phyloP scores from a whole-genome alignment of 805 yeast genomes.

The Priceomyces castillae region DNA sequence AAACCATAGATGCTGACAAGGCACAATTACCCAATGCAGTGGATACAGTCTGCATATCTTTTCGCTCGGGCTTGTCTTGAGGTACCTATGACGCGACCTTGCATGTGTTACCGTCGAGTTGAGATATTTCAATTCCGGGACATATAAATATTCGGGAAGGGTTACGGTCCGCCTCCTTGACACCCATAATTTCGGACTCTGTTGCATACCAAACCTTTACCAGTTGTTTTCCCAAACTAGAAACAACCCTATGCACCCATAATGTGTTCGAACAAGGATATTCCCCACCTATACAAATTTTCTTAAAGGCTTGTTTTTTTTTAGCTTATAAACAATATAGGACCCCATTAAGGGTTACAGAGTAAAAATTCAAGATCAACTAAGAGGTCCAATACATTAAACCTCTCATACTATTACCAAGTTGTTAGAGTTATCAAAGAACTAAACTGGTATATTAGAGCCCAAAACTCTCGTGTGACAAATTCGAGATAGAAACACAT shows the following conservation, averaged over 20 bases:
- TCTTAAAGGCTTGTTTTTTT: not conserved
- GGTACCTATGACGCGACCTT: too few relatives aligned
- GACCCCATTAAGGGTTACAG: not conserved
- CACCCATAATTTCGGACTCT: not conserved
- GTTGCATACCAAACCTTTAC: not conserved
- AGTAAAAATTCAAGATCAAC: not conserved
- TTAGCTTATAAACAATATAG: not conserved
- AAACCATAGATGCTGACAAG: too few relatives aligned
- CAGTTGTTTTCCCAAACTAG: not conserved
- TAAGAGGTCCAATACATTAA: not conserved
- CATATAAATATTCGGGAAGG: not conserved
- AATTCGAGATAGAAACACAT: too few relatives aligned
- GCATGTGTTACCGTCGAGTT: too few relatives aligned
- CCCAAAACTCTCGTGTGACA: too few relatives aligned
- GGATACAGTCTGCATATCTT: too few relatives aligned
- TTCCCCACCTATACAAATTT: not conserved
- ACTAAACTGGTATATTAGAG: too few relatives aligned
- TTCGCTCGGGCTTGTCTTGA: too few relatives aligned
- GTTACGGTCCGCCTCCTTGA: not conserved
- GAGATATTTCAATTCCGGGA: not conserved
- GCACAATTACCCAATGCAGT: too few relatives aligned
- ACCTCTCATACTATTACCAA: too few relatives aligned
- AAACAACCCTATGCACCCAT: not conserved
- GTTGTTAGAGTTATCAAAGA: too few relatives aligned
- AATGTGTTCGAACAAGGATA: not conserved